These are phyloP conservation scores for Thalia dealbata DNA, from an alignment of 176 grass and related monocot genomes.

Conservation along the genomic window DNA sequence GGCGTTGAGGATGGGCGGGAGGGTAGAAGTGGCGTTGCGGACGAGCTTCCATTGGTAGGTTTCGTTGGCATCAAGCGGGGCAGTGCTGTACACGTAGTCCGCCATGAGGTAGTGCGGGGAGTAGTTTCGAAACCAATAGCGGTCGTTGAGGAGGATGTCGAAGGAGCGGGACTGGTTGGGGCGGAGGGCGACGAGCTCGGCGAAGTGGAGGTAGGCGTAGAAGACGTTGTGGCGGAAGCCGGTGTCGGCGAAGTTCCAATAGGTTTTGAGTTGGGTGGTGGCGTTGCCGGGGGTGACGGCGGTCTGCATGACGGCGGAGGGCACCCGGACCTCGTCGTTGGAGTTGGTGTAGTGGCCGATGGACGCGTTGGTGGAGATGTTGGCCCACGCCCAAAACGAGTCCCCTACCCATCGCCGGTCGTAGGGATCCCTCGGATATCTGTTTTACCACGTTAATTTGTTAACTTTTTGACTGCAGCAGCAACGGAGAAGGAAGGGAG, in stretches of 20 bases:
- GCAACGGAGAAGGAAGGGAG: too few species aligned
- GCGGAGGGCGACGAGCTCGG: constrained; percentile 18
- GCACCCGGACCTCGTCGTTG: neutral
- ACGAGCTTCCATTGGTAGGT: constrained; percentile 21
- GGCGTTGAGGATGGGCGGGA: constrained; percentile 53
- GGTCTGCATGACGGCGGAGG: constrained; percentile 42
- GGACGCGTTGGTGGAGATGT: constrained; percentile 9
- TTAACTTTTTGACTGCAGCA: too few species aligned
- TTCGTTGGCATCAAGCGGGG: neutral
- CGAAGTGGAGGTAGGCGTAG: constrained; percentile 19
- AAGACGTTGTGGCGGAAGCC: constrained; percentile 15
- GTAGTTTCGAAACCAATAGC: neutral
- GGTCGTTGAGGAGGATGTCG: constrained; percentile 24
- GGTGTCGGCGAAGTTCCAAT: neutral
- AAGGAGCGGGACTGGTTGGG: constrained; percentile 19
- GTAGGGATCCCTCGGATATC: constrained; percentile 40
- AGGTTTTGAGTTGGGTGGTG: constrained; percentile 16
- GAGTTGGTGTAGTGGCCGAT: neutral
- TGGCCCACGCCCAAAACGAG: neutral
- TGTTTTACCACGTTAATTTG: too few species aligned
- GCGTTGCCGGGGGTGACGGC: constrained; percentile 17
- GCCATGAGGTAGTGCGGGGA: constrained; percentile 13
- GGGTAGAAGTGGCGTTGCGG: constrained; percentile 33
- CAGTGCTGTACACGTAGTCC: neutral
- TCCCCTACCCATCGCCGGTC: constrained; percentile 34